Base-by-base conservation (phyloP, 208 protist genomes). In the Acanthamoeba royreba region DNA sequence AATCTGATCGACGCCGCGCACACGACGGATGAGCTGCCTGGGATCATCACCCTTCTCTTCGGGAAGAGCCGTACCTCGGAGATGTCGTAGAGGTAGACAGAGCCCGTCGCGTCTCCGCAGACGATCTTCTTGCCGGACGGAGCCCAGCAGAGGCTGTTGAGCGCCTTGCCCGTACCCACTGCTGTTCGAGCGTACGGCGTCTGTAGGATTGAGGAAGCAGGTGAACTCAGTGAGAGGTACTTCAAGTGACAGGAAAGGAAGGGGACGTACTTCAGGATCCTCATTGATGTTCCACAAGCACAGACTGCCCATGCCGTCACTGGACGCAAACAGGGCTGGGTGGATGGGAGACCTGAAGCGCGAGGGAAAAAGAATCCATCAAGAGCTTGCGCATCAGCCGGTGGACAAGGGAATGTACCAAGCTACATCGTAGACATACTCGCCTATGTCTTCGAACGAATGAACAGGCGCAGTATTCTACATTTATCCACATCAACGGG, bases 401-500 rank as follows among this genome's bases (percentile, higher is more conserved):
- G 63, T 25, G 22, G 43, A 42, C n/a, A 31, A 45, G 42, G 19
- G 13, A 22, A 31, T 42, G 43, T 19, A 83, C 72, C 96, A 97
- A 43, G 81, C 33, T 8, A 92, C 96, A 66, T 96, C 95, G 77
- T 95, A 97, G n/a, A 97, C 93, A 53, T 97, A 97, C 33, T 97
- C 96, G 49, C 49, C 55, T 40, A 87, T 63, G 46, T 97, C 94
- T 49, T 96, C 95, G 85, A 97, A 97, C 8, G 94, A 92, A 46
- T 96, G 90, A 9, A 97, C 25, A 42, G 93, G 81, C 22, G 38
- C 15, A 4, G 94, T 93, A 28, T 81, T 81, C 92, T 96, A 92
- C 5, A 38, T 17, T n/a, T 46, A 79, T 45, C 19, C 1, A 38
- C 8, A 19, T 46, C 11, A 74, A 28, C 63, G 33, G 28, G 28